Evolutionary conservation across 2,329 filamentous ascomycete species (phyloP).

Genomic region (Fulvia fulva): DNA sequence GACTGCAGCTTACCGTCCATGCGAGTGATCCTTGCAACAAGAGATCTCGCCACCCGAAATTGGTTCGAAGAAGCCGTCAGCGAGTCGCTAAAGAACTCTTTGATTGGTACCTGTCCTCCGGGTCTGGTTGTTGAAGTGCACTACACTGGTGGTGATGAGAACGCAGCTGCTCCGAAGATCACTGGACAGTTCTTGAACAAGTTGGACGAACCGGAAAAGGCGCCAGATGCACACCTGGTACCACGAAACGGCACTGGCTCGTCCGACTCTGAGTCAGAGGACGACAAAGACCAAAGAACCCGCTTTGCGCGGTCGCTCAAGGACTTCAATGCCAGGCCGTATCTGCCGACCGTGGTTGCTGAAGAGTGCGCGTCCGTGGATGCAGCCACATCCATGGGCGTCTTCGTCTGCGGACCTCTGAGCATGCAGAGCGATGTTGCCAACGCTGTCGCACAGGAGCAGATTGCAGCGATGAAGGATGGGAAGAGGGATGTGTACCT

Average conservation of each 20-base stretch:
- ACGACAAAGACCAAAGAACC: constrained; percentile 9
- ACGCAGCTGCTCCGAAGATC: neutral
- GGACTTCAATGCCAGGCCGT: constrained; percentile 28
- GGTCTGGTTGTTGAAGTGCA: constrained; percentile 19
- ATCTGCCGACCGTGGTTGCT: constrained; percentile 29
- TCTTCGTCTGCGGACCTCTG: constrained; percentile 44
- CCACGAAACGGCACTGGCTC: neutral
- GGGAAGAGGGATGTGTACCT: constrained; percentile 38
- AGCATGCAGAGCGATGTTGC: constrained; percentile 48
- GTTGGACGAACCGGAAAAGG: constrained; percentile 16
- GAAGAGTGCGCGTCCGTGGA: constrained; percentile 20
- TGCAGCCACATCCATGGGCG: constrained; percentile 25
- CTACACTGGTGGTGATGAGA: constrained; percentile 17
- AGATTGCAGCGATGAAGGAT: constrained; percentile 36
- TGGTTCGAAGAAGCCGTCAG: constrained; percentile 37
- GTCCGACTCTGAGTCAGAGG: constrained; percentile 5
- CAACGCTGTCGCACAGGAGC: constrained; percentile 45
- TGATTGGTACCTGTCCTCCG: constrained; percentile 15
- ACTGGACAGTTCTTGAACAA: constrained; percentile 13
- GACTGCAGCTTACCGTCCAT: constrained; percentile 8
- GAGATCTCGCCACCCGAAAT: constrained; percentile 32
- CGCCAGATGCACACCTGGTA: constrained; percentile 1
- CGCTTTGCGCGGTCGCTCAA: constrained; percentile 2
- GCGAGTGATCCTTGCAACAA: constrained; percentile 33
- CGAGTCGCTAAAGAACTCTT: constrained; percentile 14